Evolutionary conservation across 441 rosid species (phyloP).

Genomic region (Mallotus repandus): DNA sequence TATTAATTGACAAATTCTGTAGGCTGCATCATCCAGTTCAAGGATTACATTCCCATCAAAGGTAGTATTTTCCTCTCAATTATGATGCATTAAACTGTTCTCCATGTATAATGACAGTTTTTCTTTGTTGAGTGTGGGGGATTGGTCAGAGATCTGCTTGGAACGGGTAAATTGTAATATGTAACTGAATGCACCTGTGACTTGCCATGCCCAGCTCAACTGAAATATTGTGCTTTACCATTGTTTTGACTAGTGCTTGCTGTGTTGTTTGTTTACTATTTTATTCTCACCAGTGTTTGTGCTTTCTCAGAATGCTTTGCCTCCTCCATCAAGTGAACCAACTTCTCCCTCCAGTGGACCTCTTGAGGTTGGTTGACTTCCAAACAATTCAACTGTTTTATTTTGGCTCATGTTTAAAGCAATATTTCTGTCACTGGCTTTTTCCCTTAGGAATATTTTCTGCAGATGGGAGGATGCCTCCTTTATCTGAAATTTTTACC

Average conservation of each 20-base stretch:
- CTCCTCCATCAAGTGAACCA: constrained; percentile 46
- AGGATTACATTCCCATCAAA: constrained; percentile 48
- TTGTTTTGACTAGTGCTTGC: not conserved
- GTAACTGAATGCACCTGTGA: not conserved
- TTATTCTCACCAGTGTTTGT: constrained; percentile 23
- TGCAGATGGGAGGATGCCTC: not conserved
- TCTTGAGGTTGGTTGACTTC: constrained; percentile 46
- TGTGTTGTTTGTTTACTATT: constrained; percentile 10
- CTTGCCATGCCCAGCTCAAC: not conserved
- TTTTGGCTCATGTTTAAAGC: not conserved
- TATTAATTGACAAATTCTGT: constrained; percentile 18
- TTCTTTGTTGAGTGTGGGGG: not conserved
- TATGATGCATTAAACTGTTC: not conserved
- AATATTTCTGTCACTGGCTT: not conserved
- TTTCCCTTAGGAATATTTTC: not conserved
- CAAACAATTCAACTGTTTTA: not conserved
- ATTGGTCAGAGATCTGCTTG: not conserved
- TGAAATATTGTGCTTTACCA: not conserved
- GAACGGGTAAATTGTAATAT: not conserved
- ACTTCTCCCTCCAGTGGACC: constrained; percentile 46
- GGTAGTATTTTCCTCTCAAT: constrained; percentile 37
- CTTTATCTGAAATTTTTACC: not conserved
- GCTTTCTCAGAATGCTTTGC: constrained; percentile 49
- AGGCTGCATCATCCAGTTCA: constrained; percentile 60
- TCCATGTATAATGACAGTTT: not conserved